phyloP scores from a whole-genome alignment of 495 filamentous ascomycete species.

The Penicillium angulare region DNA sequence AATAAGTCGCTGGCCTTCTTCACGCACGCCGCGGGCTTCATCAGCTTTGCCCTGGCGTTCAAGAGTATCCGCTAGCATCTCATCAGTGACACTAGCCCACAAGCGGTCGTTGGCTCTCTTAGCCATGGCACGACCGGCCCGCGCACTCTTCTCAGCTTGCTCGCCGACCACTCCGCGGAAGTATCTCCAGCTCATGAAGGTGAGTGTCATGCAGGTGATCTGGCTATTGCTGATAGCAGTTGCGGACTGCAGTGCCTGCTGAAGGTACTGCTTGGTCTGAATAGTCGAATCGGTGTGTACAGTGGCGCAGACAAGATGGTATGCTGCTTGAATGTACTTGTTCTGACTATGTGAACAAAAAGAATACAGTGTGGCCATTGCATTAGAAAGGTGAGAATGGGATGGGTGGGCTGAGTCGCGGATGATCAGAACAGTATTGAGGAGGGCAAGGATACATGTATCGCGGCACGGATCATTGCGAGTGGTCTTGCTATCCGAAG shows the following conservation, averaged over 20 bases:
- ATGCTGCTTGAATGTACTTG: constrained; percentile 72
- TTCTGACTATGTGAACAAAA: constrained; percentile 67
- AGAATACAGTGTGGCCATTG: constrained; percentile 65
- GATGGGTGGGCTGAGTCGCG: constrained; percentile 58
- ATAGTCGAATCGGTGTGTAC: constrained; percentile 60
- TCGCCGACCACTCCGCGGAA: constrained; percentile 84
- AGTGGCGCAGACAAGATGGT: constrained; percentile 72
- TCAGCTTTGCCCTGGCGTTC: constrained; percentile 66
- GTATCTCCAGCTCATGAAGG: constrained; percentile 80
- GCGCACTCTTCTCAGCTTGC: constrained; percentile 85
- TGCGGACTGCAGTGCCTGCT: constrained; percentile 59
- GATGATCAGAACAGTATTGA: constrained; percentile 83
- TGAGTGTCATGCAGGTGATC: constrained; percentile 76
- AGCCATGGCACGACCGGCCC: constrained; percentile 71
- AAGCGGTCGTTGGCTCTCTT: constrained; percentile 70
- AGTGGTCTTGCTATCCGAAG: constrained; percentile 36
- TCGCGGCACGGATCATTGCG: constrained; percentile 63
- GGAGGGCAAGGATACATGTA: constrained; percentile 69
- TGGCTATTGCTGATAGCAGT: constrained; percentile 61
- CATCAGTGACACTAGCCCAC: constrained; percentile 83
- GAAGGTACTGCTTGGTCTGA: constrained; percentile 74
- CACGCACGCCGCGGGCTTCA: constrained; percentile 54
- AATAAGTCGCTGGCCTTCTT: constrained; percentile 45
- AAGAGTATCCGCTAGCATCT: constrained; percentile 72
- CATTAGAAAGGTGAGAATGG: constrained; percentile 40